Base-by-base conservation (phyloP, 139 green algal genomes). In the Coccomyxa sp. region DNA sequence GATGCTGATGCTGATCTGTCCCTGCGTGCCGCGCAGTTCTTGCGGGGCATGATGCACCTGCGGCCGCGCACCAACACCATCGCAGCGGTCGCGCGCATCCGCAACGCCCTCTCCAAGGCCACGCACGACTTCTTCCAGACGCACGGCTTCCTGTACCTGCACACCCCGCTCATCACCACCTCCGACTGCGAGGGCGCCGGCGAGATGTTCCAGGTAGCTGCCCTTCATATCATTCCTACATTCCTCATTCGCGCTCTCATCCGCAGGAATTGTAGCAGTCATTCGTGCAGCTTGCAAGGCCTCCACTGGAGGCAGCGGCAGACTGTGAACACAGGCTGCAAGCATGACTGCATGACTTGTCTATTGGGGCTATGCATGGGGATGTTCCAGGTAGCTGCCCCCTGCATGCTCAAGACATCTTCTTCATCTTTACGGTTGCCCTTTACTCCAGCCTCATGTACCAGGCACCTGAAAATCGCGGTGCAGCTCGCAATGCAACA, bases 131-230 rank as follows among this genome's bases (percentile, higher is more conserved):
- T 98, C 86, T 99, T 98, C 89, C 82, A 93, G 77, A 68, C 50
- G 36, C 16, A 93, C 37, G 93, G 91, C 77, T 99, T 99, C 82
- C 82, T 97, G 73, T 99, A 99, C 78, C 91, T 99, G 74, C 95
- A 99, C 90, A 97, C 95, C 50, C 97, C 97, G 74, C 92, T 99
- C 75, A 93, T 99, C 77, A 99, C 95, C 6, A 90, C 94, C 40
- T 90, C 79, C 36, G 97, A 99, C 83, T 97, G 92, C 80, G 97
- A 99, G 85, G 97, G 97, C 35, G 97, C 97, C 29, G 97, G 97
- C 31, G 97, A 99, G 89, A 98, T 99, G 95, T 99, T 99, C 88
- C 94, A 98, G 90, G 95, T 97, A 37, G 89, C 39, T 73, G 73
- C 9, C 54, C 50, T 22, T 64, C 50, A 64, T 64, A 22, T 64